Evolutionary conservation across 163 green algal species (phyloP).

Genomic region (Chlamydomonas reinhardtii): DNA sequence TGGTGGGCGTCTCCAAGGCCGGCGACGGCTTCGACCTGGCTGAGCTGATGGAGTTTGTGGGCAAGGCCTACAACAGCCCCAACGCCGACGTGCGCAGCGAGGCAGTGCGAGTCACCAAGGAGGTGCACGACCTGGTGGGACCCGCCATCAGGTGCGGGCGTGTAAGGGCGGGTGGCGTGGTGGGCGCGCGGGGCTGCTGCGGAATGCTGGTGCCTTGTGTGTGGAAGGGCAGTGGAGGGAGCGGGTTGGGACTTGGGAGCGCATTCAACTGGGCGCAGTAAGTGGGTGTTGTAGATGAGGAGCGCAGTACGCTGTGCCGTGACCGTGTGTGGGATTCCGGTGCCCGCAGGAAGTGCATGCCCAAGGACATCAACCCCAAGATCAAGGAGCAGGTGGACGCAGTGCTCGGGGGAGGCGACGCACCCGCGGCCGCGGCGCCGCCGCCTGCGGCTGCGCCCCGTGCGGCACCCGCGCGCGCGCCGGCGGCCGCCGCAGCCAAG

Average conservation of each 20-base stretch:
- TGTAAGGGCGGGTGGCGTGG: neutral
- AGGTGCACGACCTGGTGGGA: constrained; percentile 67
- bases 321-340: too few species aligned
- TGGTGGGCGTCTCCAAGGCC: constrained; percentile 67
- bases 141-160: constrained; percentile 53
- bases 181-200: neutral
- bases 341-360: constrained; percentile 61
- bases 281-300: too few species aligned
- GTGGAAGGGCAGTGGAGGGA: too few species aligned
- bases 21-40: constrained; percentile 74
- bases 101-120: constrained; percentile 74
- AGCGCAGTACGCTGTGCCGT: too few species aligned
- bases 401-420: constrained; percentile 51
- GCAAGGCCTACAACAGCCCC: constrained; percentile 66
- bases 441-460: constrained; percentile 16
- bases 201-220: too few species aligned
- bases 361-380: constrained; percentile 88
- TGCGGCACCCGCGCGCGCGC: neutral
- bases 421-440: neutral
- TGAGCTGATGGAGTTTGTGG: constrained; percentile 84
- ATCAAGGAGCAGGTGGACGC: constrained; percentile 82
- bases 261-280: too few species aligned
- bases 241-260: constrained; percentile 13
- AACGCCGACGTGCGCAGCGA: constrained; percentile 75
- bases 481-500: neutral